phyloP scores from a whole-genome alignment of 345 rosid species.

The Eucalyptus fibrosa region DNA sequence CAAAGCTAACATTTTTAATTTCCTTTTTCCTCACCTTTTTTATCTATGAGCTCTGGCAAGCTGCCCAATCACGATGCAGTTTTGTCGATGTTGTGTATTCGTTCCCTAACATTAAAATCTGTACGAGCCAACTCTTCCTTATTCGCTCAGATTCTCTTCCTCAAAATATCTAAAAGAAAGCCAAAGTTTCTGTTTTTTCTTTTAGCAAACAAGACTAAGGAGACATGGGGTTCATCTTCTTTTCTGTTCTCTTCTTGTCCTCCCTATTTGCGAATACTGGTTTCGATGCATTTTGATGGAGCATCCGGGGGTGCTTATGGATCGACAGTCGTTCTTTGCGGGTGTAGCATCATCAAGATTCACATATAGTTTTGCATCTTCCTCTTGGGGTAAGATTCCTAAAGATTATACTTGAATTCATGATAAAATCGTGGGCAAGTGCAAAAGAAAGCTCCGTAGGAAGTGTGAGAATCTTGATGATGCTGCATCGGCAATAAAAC shows the following conservation, averaged over 20 bases:
- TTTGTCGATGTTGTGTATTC: not conserved
- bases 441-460: slow-evolving; percentile 3
- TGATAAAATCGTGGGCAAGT: not conserved
- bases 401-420: not conserved
- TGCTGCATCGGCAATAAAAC: slow-evolving; percentile 93
- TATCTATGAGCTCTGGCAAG: not conserved
- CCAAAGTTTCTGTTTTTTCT: not conserved
- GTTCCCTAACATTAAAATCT: not conserved
- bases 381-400: not conserved
- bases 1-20: not conserved
- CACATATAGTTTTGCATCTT: slow-evolving; percentile 44
- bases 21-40: not conserved
- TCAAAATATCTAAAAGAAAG: not conserved
- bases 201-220: not conserved
- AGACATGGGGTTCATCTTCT: not conserved
- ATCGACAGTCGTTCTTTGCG: slow-evolving; percentile 53
- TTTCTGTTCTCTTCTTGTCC: not conserved
- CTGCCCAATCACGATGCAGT: not conserved
- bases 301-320: not conserved
- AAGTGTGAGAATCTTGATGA: slow-evolving; percentile 97
- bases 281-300: not conserved
- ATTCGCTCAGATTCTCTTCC: not conserved
- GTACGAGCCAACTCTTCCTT: not conserved
- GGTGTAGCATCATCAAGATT: slow-evolving; percentile 96
- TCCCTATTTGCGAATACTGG: not conserved